Conservation (phyloP, 2,329 filamentous ascomycete genomes). For the Fusarium torulosum region DNA sequence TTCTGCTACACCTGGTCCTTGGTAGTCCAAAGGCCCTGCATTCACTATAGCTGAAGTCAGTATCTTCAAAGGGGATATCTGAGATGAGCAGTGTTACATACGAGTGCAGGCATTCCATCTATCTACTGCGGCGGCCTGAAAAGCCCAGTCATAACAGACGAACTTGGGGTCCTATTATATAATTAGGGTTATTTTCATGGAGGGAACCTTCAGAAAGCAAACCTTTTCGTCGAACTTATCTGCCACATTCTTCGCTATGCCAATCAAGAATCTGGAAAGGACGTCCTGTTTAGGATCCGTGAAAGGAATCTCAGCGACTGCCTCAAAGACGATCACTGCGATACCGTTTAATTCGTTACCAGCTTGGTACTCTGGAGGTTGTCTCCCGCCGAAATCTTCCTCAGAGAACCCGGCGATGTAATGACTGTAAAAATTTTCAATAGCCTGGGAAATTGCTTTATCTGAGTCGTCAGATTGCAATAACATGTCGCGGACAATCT, state of each 20-base stretch:
- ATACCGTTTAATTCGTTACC: neutral
- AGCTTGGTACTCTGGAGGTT: neutral
- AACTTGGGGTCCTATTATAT: neutral
- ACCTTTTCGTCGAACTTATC: neutral
- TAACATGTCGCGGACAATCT: neutral
- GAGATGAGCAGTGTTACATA: neutral
- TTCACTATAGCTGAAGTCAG: neutral
- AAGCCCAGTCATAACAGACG: constrained; percentile 4
- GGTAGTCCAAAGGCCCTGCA: neutral
- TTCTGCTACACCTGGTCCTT: neutral
- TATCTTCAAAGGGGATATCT: neutral
- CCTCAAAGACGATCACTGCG: neutral
- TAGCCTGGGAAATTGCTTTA: neutral
- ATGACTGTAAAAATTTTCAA: neutral
- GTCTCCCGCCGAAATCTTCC: neutral
- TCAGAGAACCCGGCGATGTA: neutral
- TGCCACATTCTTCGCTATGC: neutral
- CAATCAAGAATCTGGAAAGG: neutral
- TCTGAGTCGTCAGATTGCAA: neutral
- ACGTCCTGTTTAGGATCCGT: neutral
- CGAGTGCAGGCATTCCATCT: constrained; percentile 5
- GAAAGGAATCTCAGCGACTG: neutral
- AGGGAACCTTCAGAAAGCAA: rapidly evolving
- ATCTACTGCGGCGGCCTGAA: neutral
- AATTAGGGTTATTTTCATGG: rapidly evolving